Evolutionary conservation across 352 stramenopile species (phyloP), one percentile per base, ranked within the genome.

Genomic region (Globisporangium spiculum): DNA sequence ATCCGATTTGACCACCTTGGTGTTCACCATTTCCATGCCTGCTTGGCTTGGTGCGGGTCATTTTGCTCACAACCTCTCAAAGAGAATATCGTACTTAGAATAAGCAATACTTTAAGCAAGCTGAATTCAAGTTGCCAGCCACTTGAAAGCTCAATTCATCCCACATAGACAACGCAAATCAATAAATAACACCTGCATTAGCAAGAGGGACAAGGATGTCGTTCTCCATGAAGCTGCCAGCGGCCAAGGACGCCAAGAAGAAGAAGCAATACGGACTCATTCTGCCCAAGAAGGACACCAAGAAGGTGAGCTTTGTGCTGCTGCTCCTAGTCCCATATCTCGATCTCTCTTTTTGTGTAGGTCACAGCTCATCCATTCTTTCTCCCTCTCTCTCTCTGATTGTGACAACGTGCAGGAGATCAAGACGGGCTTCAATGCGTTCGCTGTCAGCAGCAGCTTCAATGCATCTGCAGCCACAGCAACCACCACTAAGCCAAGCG

Each of bases 141-240:
- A 32, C 22, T 63, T n/a, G 20, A 34, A 54, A 63, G 18, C 32
- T 53, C n/a, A 22, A 30, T 53, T 10, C 36, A 18, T 10, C 22
- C 3, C 22, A 8, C 22, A 38, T 32, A 20, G n/a, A n/a, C 59
- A 55, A 55, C 20, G 6, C 20, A 54, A 63, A 2, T 30, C 26
- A 30, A 4, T 0, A 26, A 16, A 55, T 3, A 62, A 18, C 46
- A 18, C 34, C 30, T 57, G 18, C 41, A 22, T 16, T 2, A 61
- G 18, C 30, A 30, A 26, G 26, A 1, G 10, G 10, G 3, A 3
- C 32, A 26, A 24, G 20, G 9, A 78, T 78, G 73, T 66, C 70
- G 66, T 79, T 79, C 73, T 77, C 73, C 3, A 77, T 79, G 73
- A 75, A 76, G 70, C 55, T 79, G 26, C 72, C 69, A 27, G 30